Evolutionary conservation across 73 alveolate species (phyloP), one percentile per base, ranked within the genome.

Genomic region (Paramecium tetraurelia): DNA sequence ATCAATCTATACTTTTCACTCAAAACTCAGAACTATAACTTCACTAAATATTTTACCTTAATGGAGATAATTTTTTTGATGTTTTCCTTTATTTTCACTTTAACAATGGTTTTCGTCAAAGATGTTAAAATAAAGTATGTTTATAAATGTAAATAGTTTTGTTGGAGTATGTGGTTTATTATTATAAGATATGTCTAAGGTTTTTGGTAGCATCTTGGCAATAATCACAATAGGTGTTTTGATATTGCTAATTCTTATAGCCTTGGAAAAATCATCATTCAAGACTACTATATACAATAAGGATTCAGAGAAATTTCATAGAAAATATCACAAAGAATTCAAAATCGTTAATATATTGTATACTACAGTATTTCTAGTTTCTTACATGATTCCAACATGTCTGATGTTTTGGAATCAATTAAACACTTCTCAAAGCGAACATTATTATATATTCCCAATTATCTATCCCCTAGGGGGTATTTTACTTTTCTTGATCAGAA

Each of bases 1-100:
- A 20, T 41, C 8, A 80, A 80, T 80, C 50, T 80, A 59, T 80
- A 80, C 75, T 46, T n/a, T 22, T 80, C 90, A 59, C 41, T 80
- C 43, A 43, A 43, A 43, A 80, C n/a, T 18, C 12, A 80, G 41
- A 43, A 80, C 16, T 80, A 27, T 11, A 46, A 80, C 24, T 80
- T 80, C 21, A 40, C 18, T 38, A 40, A 80, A 44, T 3, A 40
- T 14, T 80, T 80, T 48, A 43, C 0, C 3, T 31, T 10, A 5
- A 80, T 80, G 90, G 90, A 80, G 33, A 44, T 44, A 22, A 2
- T 14, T 6, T 63, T 48, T 33, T 31, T 63, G 16, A 3, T 63
- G 12, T 27, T 63, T 63, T 63, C 84, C 24, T 63, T 27, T 31
- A 1, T 27, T 12, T 31, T 63, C 12, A 33, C 84, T 33, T 4